Evolutionary conservation across 2,329 filamentous ascomycete genomes (phyloP).

Genomic region (Botrytis paeoniae): DNA sequence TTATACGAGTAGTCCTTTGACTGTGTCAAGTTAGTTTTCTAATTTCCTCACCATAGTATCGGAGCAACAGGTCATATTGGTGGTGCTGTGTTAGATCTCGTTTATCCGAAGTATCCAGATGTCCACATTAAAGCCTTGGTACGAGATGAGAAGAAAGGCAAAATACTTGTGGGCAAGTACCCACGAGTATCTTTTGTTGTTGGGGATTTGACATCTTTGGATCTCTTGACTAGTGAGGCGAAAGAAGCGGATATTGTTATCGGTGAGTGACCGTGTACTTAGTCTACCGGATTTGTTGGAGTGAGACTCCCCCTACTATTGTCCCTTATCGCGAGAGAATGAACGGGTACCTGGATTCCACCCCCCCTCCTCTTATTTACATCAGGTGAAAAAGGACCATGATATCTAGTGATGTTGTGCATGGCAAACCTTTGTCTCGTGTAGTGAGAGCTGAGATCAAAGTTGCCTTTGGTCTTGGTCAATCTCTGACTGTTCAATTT

Average conservation of each 20-base stretch:
- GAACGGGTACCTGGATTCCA: too few species aligned
- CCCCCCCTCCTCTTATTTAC: neutral
- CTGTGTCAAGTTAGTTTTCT: neutral
- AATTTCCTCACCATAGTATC: neutral
- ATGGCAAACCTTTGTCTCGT: too few species aligned
- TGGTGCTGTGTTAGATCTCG: slow-evolving; percentile 22
- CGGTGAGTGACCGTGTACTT: slow-evolving; percentile 4
- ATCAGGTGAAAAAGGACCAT: too few species aligned
- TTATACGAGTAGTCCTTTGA: neutral
- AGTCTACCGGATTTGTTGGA: neutral
- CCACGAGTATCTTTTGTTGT: slow-evolving; percentile 12
- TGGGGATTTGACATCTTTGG: slow-evolving; percentile 17
- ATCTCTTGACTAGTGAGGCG: slow-evolving; percentile 19
- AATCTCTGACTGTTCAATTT: neutral
- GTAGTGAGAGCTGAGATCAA: neutral
- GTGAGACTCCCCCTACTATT: neutral
- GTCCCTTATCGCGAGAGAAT: neutral
- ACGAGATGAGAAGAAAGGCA: slow-evolving; percentile 15
- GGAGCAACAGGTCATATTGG: slow-evolving; percentile 26
- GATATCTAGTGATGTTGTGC: neutral
- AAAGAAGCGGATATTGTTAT: slow-evolving; percentile 22
- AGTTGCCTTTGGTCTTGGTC: neutral
- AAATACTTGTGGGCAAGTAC: slow-evolving; percentile 17
- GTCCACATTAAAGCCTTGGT: slow-evolving; percentile 14
- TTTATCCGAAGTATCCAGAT: slow-evolving; percentile 4